Conservation (phyloP, 345 rosid genomes). For the Trapa incisa region DNA sequence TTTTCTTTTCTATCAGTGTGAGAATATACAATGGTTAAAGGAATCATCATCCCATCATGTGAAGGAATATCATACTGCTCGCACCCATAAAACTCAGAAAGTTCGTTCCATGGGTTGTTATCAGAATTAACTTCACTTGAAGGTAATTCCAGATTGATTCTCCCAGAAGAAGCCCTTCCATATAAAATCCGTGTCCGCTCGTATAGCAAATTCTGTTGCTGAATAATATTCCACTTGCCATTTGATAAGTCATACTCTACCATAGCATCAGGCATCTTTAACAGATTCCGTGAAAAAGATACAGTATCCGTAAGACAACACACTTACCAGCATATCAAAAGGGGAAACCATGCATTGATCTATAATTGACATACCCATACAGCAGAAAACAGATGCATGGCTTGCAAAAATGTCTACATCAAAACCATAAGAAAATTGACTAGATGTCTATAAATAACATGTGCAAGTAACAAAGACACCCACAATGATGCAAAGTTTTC, state of each 20-base stretch:
- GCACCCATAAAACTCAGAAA: conserved; percentile 78
- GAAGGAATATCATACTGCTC: conserved; percentile 59
- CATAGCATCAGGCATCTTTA: conserved; percentile 90
- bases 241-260: conserved; percentile 77
- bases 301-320: not conserved
- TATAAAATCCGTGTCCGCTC: conserved; percentile 83
- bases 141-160: conserved; percentile 23
- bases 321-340: not conserved
- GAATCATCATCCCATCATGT: conserved; percentile 61
- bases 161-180: conserved; percentile 46
- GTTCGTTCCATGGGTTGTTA: conserved; percentile 80
- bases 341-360: not conserved
- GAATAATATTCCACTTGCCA: conserved; percentile 82
- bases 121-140: conserved; percentile 34
- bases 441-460: too few relatives aligned
- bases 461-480: too few relatives aligned
- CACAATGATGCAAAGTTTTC: not conserved
- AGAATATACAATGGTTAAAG: conserved; percentile 68
- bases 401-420: too few relatives aligned
- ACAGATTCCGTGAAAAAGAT: not conserved
- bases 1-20: conserved; percentile 30
- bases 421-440: too few relatives aligned
- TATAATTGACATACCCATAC: too few relatives aligned
- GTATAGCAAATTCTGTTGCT: conserved; percentile 88
- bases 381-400: too few relatives aligned